A percentile compares a stretch with the other conserved stretches of the same genome.
phyloP scores from a whole-genome alignment of 2,329 filamentous ascomycete species.

The Colletotrichum sp. region DNA sequence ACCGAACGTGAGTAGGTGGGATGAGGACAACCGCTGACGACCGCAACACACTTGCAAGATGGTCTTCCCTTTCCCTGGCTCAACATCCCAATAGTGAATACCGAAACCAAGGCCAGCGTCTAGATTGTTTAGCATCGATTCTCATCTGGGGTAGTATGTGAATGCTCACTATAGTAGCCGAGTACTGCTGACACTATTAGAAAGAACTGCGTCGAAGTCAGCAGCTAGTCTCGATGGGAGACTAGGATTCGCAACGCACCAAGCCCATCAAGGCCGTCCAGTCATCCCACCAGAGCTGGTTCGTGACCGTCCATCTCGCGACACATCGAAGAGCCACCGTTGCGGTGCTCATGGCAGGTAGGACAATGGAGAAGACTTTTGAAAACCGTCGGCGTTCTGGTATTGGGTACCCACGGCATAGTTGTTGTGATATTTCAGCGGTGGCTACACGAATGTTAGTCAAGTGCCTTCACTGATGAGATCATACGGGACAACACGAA shows the following conservation, averaged over 20 bases:
- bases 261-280: slow-evolving; percentile 5
- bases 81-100: slow-evolving; percentile 26
- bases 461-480: not conserved
- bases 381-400: not conserved
- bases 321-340: slow-evolving; percentile 3
- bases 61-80: slow-evolving; percentile 3
- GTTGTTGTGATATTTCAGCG: not conserved
- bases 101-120: slow-evolving; percentile 22
- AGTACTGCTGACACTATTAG: not conserved
- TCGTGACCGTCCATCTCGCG: not conserved
- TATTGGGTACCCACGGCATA: slow-evolving; percentile 1
- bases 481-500: not conserved
- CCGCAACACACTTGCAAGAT: not conserved
- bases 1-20: fast-evolving
- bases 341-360: not conserved
- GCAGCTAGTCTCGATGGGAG: fast-evolving
- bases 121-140: not conserved
- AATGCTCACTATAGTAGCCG: not conserved
- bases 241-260: not conserved
- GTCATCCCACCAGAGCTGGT: slow-evolving; percentile 18
- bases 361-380: not conserved
- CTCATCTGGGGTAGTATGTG: not conserved
- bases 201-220: not conserved
- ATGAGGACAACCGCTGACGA: fast-evolving
- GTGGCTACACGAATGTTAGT: not conserved